Conservation (phyloP, 768 basidiomycete species). For the Glaciozyma antarctica region DNA sequence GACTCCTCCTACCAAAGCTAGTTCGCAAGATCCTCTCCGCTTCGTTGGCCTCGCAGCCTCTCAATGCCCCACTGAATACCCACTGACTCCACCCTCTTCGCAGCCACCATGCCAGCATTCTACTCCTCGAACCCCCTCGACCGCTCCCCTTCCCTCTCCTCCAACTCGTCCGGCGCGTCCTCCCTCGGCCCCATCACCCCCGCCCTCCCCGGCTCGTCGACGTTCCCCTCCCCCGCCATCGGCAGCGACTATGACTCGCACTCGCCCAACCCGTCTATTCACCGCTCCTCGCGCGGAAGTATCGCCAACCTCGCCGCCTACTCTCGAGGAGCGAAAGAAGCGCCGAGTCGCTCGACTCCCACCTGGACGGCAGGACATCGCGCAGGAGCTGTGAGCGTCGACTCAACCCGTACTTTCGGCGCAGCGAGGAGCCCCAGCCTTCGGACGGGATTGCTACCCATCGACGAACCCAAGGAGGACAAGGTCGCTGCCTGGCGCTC, state of each 20-base stretch:
- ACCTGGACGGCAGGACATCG: constrained; percentile 14
- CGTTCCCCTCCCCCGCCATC: constrained; percentile 15
- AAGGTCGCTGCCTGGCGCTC: too few relatives aligned
- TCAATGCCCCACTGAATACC: too few relatives aligned
- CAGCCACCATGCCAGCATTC: neutral
- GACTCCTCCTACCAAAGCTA: too few relatives aligned
- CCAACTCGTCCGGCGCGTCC: constrained; percentile 21
- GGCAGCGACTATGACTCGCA: neutral
- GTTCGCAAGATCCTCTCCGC: too few relatives aligned
- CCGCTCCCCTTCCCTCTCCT: constrained; percentile 28
- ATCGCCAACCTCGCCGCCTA: constrained; percentile 2
- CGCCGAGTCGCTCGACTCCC: neutral
- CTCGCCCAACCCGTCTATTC: constrained; percentile 6
- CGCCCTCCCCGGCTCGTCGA: constrained; percentile 5
- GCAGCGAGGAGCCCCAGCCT: constrained; percentile 5
- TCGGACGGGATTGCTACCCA: neutral
- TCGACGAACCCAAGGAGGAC: neutral
- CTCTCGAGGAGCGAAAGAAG: neutral
- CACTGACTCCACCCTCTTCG: neutral
- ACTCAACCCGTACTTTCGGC: constrained; percentile 16
- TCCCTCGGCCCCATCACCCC: constrained; percentile 19
- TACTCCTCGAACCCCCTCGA: constrained; percentile 3
- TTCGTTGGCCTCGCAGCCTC: too few relatives aligned
- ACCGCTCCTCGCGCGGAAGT: neutral
- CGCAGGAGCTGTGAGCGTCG: constrained; percentile 13